Evolutionary conservation across 805 yeast genomes (phyloP).

Genomic region (Grigorovia humatica): DNA sequence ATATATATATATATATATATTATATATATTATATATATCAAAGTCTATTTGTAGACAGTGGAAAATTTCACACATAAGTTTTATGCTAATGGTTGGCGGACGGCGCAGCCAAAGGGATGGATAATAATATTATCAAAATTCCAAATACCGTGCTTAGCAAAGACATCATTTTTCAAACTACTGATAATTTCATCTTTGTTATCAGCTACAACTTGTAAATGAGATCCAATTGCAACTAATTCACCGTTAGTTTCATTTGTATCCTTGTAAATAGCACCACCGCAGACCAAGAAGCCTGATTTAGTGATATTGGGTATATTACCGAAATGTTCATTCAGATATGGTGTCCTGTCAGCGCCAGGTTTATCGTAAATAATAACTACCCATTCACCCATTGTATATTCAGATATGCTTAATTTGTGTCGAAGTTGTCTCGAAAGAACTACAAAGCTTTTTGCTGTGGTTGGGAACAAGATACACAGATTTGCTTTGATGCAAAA

Average conservation of each 20-base stretch:
- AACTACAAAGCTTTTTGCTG: too few relatives aligned
- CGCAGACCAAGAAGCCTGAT: slow-evolving; percentile 36
- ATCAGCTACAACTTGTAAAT: slow-evolving; percentile 53
- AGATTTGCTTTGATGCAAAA: too few relatives aligned
- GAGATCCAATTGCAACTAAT: slow-evolving; percentile 56
- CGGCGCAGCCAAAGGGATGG: slow-evolving; percentile 43
- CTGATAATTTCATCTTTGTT: slow-evolving; percentile 56
- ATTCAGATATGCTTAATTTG: too few relatives aligned
- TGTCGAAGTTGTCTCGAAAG: too few relatives aligned
- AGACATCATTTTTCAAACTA: slow-evolving; percentile 52
- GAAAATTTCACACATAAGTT: too few relatives aligned
- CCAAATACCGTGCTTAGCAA: slow-evolving; percentile 62
- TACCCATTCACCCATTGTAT: slow-evolving; percentile 47
- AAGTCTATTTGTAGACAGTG: too few relatives aligned
- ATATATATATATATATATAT: not conserved
- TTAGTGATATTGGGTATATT: slow-evolving; percentile 35
- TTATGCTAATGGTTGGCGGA: slow-evolving; percentile 27
- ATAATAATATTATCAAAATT: slow-evolving; percentile 53
- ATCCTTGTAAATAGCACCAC: slow-evolving; percentile 45
- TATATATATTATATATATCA: too few relatives aligned
- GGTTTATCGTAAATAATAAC: slow-evolving; percentile 65
- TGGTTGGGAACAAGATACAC: too few relatives aligned
- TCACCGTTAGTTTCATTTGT: slow-evolving; percentile 33
- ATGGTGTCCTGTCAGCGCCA: slow-evolving; percentile 42
- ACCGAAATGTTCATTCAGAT: slow-evolving; percentile 44